These are phyloP conservation scores for Meyerozyma carpophila DNA, from an alignment of 1,139 yeast species.

Conservation along the genomic window DNA sequence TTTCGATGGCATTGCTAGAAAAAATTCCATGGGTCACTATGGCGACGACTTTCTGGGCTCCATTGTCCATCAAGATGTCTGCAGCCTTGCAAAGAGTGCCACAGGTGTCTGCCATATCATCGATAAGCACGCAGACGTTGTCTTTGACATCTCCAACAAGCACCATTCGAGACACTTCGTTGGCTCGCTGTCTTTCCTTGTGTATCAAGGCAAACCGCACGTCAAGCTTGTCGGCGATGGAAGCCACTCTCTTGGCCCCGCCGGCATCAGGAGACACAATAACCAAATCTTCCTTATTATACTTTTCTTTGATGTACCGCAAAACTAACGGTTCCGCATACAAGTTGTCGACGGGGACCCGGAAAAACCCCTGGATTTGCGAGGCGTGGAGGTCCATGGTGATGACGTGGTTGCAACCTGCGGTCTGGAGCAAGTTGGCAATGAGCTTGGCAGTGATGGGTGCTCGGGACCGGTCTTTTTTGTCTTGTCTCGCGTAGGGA, in stretches of 20 bases:
- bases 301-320: slow-evolving; percentile 56
- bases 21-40: slow-evolving; percentile 79
- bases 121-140: slow-evolving; percentile 66
- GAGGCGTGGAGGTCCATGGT: slow-evolving; percentile 84
- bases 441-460: slow-evolving; percentile 77
- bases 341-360: slow-evolving; percentile 74
- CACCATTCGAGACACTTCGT: slow-evolving; percentile 72
- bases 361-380: slow-evolving; percentile 79
- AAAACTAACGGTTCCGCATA: slow-evolving; percentile 78
- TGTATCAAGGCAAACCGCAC: slow-evolving; percentile 76
- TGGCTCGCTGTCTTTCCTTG: slow-evolving; percentile 76
- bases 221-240: slow-evolving; percentile 71
- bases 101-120: slow-evolving; percentile 85
- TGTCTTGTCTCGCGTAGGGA: slow-evolving; percentile 81
- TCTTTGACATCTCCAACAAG: slow-evolving; percentile 72
- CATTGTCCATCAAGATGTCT: slow-evolving; percentile 52
- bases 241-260: slow-evolving; percentile 80
- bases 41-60: slow-evolving; percentile 72
- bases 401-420: slow-evolving; percentile 78
- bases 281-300: slow-evolving; percentile 44
- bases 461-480: slow-evolving; percentile 76
- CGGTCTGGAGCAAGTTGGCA: slow-evolving; percentile 71
- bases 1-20: slow-evolving; percentile 64
- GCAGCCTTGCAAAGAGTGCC: slow-evolving; percentile 79
- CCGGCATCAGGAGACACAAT: slow-evolving; percentile 84